These are phyloP conservation scores for Codiaeum variegatum DNA, from an alignment of 441 rosid species.

Conservation along the genomic window DNA sequence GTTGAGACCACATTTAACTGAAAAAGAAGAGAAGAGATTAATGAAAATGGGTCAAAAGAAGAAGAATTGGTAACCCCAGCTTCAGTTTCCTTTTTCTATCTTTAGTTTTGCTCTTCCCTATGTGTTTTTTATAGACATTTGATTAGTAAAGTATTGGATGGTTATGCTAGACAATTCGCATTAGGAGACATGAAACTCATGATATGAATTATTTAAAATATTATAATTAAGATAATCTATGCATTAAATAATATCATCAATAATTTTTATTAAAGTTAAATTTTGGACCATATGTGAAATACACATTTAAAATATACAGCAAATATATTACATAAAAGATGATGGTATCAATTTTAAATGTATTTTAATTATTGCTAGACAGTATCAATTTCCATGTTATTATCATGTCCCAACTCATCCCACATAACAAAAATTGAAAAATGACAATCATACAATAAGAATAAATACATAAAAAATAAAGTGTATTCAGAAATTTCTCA, in stretches of 20 bases:
- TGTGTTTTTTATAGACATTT: slow-evolving; percentile 16
- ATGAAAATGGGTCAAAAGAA: slow-evolving; percentile 8
- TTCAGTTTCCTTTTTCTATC: slow-evolving; percentile 18
- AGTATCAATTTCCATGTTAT: not conserved
- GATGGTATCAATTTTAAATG: not conserved
- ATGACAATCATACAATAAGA: not conserved
- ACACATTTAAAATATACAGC: too few relatives aligned
- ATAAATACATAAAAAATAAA: not conserved
- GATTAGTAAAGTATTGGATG: slow-evolving; percentile 21
- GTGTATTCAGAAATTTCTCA: not conserved
- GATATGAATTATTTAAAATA: too few relatives aligned
- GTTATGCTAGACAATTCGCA: too few relatives aligned
- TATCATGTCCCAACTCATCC: not conserved
- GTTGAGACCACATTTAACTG: slow-evolving; percentile 22
- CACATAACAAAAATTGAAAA: not conserved
- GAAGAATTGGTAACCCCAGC: not conserved
- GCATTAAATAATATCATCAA: too few relatives aligned
- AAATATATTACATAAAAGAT: not conserved
- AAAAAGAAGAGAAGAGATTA: slow-evolving; percentile 12
- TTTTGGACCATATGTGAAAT: too few relatives aligned
- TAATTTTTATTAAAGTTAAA: too few relatives aligned
- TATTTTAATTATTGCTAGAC: not conserved
- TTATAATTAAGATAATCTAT: too few relatives aligned
- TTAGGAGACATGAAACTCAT: too few relatives aligned
- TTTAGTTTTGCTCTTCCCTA: slow-evolving; percentile 30